Conservation (phyloP, 1,284 basidiomycete genomes). For the Ustilago tritici region DNA sequence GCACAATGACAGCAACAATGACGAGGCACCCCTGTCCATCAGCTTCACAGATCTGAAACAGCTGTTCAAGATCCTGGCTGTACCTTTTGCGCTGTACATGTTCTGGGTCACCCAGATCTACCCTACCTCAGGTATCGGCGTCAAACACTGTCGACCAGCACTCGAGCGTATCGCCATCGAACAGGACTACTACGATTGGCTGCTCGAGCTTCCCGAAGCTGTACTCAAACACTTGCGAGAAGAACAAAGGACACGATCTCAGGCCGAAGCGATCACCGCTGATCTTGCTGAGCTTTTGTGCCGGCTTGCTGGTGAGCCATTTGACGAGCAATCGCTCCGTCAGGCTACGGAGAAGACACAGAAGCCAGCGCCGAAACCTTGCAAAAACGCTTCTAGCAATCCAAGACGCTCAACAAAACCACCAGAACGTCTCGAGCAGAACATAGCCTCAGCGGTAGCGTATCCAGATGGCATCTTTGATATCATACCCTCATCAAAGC, state of each 20-base stretch:
- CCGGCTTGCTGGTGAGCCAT: slow-evolving; percentile 22
- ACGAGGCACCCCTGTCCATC: neutral
- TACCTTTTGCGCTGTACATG: slow-evolving; percentile 36
- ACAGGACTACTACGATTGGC: slow-evolving; percentile 36
- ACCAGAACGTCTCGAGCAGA: neutral
- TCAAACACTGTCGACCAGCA: slow-evolving; percentile 38
- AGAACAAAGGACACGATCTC: slow-evolving; percentile 10
- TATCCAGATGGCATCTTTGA: slow-evolving; percentile 27
- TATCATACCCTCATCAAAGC: slow-evolving; percentile 24
- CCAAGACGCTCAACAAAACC: neutral
- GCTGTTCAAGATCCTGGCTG: slow-evolving; percentile 22
- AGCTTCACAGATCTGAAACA: slow-evolving; percentile 24
- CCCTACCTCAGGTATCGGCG: slow-evolving; percentile 36
- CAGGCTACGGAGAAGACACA: neutral
- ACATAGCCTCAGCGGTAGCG: neutral
- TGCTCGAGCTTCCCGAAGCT: slow-evolving; percentile 27
- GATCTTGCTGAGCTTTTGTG: slow-evolving; percentile 33
- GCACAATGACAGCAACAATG: neutral
- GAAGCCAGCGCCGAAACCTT: neutral
- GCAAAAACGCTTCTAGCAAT: neutral
- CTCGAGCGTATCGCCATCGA: slow-evolving; percentile 42
- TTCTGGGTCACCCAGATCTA: slow-evolving; percentile 45
- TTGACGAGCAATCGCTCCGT: neutral
- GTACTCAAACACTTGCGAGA: slow-evolving; percentile 21
- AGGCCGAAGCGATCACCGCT: slow-evolving; percentile 18